phyloP scores from a whole-genome alignment of 257 asterid species.

The Coffea eugenioides region DNA sequence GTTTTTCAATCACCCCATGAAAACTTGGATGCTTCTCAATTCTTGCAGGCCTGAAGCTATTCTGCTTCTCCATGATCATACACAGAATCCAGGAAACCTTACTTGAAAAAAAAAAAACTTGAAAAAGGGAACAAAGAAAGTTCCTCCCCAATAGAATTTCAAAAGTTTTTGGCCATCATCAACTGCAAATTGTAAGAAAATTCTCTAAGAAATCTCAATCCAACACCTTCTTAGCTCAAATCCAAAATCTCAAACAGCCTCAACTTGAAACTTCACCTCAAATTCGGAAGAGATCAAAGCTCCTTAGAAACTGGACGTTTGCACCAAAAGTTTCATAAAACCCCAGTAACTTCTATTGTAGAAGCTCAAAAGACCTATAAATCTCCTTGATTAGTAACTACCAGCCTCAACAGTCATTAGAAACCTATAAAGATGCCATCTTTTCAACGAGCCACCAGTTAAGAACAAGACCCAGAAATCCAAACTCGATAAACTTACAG shows the following conservation, averaged over 20 bases:
- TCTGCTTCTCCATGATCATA: constrained; percentile 28
- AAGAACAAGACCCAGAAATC: constrained; percentile 21
- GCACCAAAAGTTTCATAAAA: constrained; percentile 4
- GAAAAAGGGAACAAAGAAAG: constrained; percentile 1
- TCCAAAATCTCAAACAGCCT: not conserved
- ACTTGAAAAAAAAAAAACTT: not conserved
- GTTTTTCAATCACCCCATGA: constrained; percentile 56
- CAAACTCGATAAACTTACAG: constrained; percentile 1
- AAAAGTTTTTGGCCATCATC: constrained; percentile 32
- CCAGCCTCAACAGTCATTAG: constrained; percentile 12
- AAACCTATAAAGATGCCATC: constrained; percentile 16
- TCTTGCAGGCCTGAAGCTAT: constrained; percentile 23
- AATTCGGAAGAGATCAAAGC: not conserved
- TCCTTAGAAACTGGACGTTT: not conserved
- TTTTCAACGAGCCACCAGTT: constrained; percentile 12
- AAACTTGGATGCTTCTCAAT: constrained; percentile 73
- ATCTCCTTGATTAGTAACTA: constrained; percentile 23
- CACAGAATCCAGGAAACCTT: constrained; percentile 3
- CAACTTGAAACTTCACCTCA: not conserved
- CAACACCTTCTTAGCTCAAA: not conserved
- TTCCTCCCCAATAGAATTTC: not conserved
- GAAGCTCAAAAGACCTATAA: not conserved
- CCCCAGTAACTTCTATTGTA: not conserved
- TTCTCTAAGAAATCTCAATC: not conserved
- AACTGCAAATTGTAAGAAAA: constrained; percentile 13